Evolutionary conservation across 768 basidiomycete genomes (phyloP), one percentile per base, ranked within the genome.

Genomic region (Boletus rex-veris): DNA sequence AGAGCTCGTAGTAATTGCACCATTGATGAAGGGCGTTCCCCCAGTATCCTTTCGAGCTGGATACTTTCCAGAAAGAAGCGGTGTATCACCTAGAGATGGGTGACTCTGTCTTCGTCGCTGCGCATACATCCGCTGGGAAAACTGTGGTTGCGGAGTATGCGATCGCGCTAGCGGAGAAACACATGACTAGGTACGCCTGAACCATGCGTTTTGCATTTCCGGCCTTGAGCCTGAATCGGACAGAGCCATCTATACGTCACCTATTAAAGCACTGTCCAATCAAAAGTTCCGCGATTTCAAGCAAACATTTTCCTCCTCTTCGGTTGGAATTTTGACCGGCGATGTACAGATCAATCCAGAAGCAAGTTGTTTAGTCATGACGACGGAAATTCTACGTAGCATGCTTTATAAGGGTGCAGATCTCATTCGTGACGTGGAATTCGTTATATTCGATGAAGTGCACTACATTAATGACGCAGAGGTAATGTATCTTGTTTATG

Each of bases 391-490:
- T 67, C 72, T 99, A 58, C 82, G 97, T 62, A 93, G 91, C 64
- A 99, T 99, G 97, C 80, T 99, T 19, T 98, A 98, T 74, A 96
- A 98, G 70, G 97, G 97, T 3, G 97, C 97, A 11, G 97, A 99
- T 74, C 77, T 99, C 19, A 99, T 99, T 62, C 84, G 97, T 33
- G 97, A 99, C 69, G 96, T 99, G 46, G 97, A 99, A 68, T 99
- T 98, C 67, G 97, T 99, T 21, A 97, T 99, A 55, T 99, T 99
- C 66, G 97, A 99, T 66, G 97, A 99, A 68, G 97, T 99, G 30
- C 97, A 99, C 73, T 99, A 99, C 71, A 95, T 99, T 49, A 99
- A 98, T 65, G 97, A 99, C 68, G 90, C 92, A 15, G 97, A 99
- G 86, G 96, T 96, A 53, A 62, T 47, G 66, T 61, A 37, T 56